Conservation (phyloP, 78 protist genomes). For the Cavenderia fasciculata region DNA sequence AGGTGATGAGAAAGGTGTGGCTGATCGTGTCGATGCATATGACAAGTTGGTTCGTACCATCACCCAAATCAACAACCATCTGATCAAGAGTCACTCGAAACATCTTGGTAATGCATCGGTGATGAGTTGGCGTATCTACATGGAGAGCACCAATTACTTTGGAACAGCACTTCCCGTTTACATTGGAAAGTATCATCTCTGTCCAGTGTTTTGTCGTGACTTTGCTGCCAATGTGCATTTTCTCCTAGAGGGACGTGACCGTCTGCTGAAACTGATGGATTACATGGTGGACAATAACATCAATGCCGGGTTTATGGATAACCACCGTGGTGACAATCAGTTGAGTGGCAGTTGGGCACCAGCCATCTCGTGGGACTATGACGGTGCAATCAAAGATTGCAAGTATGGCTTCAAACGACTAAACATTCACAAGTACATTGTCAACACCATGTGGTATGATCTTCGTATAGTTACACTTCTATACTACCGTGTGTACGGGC, state of each 20-base stretch:
- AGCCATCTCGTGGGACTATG: conserved; percentile 61
- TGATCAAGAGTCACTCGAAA: conserved; percentile 47
- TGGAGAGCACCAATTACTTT: conserved; percentile 34
- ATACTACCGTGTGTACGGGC: no score
- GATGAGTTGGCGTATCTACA: conserved; percentile 63
- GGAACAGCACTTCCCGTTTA: conserved; percentile 23
- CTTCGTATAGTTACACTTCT: no score
- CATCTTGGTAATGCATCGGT: conserved; percentile 66
- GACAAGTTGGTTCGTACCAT: conserved; percentile 45
- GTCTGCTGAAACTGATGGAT: conserved; percentile 9
- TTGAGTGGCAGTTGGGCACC: conserved; percentile 27
- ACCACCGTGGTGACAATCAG: conserved; percentile 65
- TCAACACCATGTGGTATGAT: no score
- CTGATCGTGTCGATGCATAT: background rate
- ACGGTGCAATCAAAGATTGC: background rate
- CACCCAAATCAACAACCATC: conserved; percentile 56
- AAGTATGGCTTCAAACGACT: conserved; percentile 51
- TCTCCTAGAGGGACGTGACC: conserved; percentile 10
- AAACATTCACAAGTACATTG: conserved; percentile 25
- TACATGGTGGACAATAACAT: background rate
- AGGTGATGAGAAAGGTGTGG: background rate
- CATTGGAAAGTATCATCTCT: conserved; percentile 69
- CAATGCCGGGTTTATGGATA: conserved; percentile 67
- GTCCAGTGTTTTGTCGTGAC: conserved; percentile 38
- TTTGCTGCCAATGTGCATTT: background rate